Base-by-base conservation (phyloP, 2,329 filamentous ascomycete genomes). In the Colletotrichum chlorophyti region DNA sequence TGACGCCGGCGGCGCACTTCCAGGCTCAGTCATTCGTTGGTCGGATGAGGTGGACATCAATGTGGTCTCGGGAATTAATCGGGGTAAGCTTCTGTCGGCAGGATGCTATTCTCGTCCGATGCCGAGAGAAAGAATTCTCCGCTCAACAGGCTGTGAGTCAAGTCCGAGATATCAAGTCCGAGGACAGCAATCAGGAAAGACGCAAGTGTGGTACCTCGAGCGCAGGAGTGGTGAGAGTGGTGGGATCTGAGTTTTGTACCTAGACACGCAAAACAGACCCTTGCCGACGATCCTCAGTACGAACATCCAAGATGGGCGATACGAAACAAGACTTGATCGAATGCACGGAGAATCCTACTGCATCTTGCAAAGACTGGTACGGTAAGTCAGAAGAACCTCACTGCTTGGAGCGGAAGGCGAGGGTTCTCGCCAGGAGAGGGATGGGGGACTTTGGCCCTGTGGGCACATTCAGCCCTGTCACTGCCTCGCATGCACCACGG, bases 141-240 rank as follows among this genome's bases (percentile, higher is more conserved):
- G 31, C 15, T 12, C 19, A n/a, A 17, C 8, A 14, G 15, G 14
- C 8, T 11, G 11, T n/a, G 17, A 9, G 9, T n/a, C 15, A 9
- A 26, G 31, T 59, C 34, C 43, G 37, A 59, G 41, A n/a, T 41
- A 24, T n/a, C 9, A 10, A 35, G 51, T 58, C 50, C 55, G 55
- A 58, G 50, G 29, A 35, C 3, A 41, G 55, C 50, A 58, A 58
- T 58, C 50, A 58, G 32, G 42, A 3, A 31, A n/a, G n/a, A n/a
- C n/a, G n/a, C 10, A 12, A 29, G 27, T n/a, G n/a, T n/a, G 6
- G 11, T 4, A 3, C 31, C 23, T 48, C n/a, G 17, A 17, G n/a
- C n/a, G n/a, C n/a, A n/a, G 9, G 17, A 26, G 23, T 29, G 23
- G 21, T n/a, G n/a, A n/a, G n/a, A 10, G 12, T 19, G 15, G 15